Evolutionary conservation across 371 early-diverging fungal genomes (phyloP), one percentile per base, ranked within the genome.

Genomic region (Rhizopus microsporus): DNA sequence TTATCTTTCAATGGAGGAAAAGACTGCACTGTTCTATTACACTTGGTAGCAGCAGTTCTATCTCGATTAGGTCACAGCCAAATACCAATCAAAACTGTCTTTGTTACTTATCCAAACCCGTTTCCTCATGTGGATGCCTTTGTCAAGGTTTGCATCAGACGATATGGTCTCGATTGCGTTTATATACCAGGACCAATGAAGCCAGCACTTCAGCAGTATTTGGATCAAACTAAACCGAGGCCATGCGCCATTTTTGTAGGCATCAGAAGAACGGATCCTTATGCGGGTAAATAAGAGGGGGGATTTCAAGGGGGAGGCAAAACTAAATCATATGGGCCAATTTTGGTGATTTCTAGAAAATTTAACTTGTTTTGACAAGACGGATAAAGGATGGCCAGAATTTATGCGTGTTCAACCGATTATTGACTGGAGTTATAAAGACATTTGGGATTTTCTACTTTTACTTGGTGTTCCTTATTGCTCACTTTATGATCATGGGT

Each of bases 1-100:
- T 67, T 98, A 32, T 90, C 92, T 54, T 98, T 95, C 67, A 98
- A 98, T 68, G 98, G 98, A 12, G 98, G 98, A 23, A 98, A 98
- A 71, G 98, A 98, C 71, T 97, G 98, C 75, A 96, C 96, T 1
- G 94, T 94, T 7, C 72, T 97, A 49, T 75, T 98, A 32, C 91
- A 93, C 71, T 73, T 98, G 29, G 83, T 90, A 10, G 77, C 81
- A 8, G 89, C 90, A 3, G 74, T 68, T 7, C 17, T 77, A 33
- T 60, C 68, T 53, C 69, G 69, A 29, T 8, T 71, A 9, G 61
- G 59, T 50, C 57, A 62, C 52, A 49, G 65, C 32, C 15, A 51
- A 13, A 47, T 42, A 23, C 58, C 15, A 7, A 46, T 75, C 46
- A 64, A 72, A 15, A 69, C 78, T 7, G 84, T 96, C 17, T 96